Percentiles rank a stretch among this genome's conserved stretches.
Evolutionary conservation across 2,329 filamentous ascomycete species (phyloP).

Genomic region (Ceratocystis cacaofunesta): DNA sequence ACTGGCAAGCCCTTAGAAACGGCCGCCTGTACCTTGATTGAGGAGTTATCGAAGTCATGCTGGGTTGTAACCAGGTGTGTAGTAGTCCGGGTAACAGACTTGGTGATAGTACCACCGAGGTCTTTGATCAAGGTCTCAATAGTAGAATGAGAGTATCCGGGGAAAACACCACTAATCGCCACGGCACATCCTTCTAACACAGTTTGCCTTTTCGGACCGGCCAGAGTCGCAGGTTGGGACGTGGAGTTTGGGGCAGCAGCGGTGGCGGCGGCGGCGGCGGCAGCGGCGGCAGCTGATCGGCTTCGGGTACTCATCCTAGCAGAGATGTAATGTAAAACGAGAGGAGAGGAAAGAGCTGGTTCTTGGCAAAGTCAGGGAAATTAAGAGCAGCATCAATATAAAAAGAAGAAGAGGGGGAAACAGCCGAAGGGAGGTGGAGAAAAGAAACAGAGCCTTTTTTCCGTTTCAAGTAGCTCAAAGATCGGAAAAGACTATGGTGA

Average conservation of each 20-base stretch:
- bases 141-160: slow-evolving; percentile 34
- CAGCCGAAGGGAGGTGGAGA: not conserved
- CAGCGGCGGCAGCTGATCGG: not conserved
- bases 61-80: slow-evolving; percentile 44
- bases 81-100: slow-evolving; percentile 33
- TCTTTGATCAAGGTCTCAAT: slow-evolving; percentile 32
- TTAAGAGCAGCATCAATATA: not conserved
- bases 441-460: not conserved
- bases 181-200: slow-evolving; percentile 31
- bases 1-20: slow-evolving; percentile 35
- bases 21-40: slow-evolving; percentile 38
- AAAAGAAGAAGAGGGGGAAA: not conserved
- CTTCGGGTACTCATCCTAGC: not conserved
- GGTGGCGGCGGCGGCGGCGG: not conserved
- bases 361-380: not conserved
- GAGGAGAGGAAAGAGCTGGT: not conserved
- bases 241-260: not conserved
- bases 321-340: not conserved
- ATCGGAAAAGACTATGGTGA: not conserved
- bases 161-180: slow-evolving; percentile 46
- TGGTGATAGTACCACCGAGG: slow-evolving; percentile 36
- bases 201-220: not conserved
- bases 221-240: not conserved
- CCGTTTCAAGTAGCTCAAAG: not conserved
- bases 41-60: slow-evolving; percentile 34